phyloP scores from a whole-genome alignment of 2,329 filamentous ascomycete genomes.

The Microcyclospora tardicrescens region DNA sequence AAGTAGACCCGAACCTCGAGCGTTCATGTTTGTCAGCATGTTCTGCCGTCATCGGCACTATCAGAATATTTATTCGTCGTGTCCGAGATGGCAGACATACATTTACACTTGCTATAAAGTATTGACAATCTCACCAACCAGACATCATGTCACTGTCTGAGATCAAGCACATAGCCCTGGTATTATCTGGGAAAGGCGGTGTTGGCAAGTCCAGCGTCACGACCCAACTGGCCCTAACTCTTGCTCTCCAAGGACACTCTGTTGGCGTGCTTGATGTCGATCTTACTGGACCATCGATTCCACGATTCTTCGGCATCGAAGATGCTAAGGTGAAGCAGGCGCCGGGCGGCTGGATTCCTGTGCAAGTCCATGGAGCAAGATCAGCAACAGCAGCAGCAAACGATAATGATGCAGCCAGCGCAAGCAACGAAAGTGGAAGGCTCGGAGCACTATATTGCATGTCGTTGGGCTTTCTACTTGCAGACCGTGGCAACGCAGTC shows the following conservation, averaged over 20 bases:
- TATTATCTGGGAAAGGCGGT: conserved; percentile 92
- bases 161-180: conserved; percentile 66
- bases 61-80: too few species aligned
- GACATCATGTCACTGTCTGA: conserved; percentile 50
- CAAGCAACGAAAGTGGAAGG: conserved; percentile 6
- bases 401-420: background rate
- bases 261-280: conserved; percentile 95
- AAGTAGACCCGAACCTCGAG: too few species aligned
- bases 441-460: conserved; percentile 62
- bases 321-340: conserved; percentile 80
- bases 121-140: background rate
- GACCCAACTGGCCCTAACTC: conserved; percentile 81
- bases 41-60: too few species aligned
- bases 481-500: conserved; percentile 73
- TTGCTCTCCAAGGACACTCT: conserved; percentile 71
- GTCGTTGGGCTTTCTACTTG: conserved; percentile 83
- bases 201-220: conserved; percentile 98
- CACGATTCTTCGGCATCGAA: conserved; percentile 85
- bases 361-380: conserved; percentile 57
- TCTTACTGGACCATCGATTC: conserved; percentile 90
- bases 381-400: conserved; percentile 14
- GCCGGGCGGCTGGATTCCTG: conserved; percentile 83
- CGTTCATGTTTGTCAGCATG: too few species aligned
- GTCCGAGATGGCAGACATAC: too few species aligned
- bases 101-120: too few species aligned